Base-by-base conservation (phyloP, 139 green algal species). In the Coelastrella sp. region DNA sequence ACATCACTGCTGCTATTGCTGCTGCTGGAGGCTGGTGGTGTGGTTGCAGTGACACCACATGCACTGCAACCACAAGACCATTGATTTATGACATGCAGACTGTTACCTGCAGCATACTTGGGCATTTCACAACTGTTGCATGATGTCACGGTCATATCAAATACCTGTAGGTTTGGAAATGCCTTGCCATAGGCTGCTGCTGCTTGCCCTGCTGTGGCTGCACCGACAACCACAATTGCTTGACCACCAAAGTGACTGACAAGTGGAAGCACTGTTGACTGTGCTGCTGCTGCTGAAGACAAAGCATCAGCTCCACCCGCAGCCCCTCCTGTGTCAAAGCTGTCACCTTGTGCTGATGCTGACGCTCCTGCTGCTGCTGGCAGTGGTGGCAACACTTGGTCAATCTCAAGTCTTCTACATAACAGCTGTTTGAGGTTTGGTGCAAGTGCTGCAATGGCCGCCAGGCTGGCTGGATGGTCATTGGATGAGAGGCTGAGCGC, bases 211-310 rank as follows among this genome's bases (percentile, higher is more conserved):
- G 79, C 20, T n/a, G 20, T 85, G 15, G 19, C 20, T 11, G 79
- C 79, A 27, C 57, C 79, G 57, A 24, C 57, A 19, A 85, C 57
- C 17, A 19, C 35, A 4, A 85, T 57, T 24, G 35, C 56, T 24
- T 85, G 79, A n/a, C 79, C 79, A 27, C 79, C 79, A 85, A 85
- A 85, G 57, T 85, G 79, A 8, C 56, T 85, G 12, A 85, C 17
- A 11, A 57, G 49, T 19, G 20, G 79, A 7, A 85, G 56, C 11
- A 27, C 57, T 49, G 57, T 14, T 15, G 35, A 12, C 7, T 7
- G 7, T 85, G 19, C 79, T 85, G 57, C 79, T 85, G 25, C 79
- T 85, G 17, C 9, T 19, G 35, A 5, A 49, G 35, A 49, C 35
- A 49, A 49, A 49, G n/a, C 75, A 60, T 8, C n/a, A 82, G 75